These are phyloP conservation scores for Protomyces inouyei DNA, from an alignment of 1,139 yeast species.

Conservation along the genomic window DNA sequence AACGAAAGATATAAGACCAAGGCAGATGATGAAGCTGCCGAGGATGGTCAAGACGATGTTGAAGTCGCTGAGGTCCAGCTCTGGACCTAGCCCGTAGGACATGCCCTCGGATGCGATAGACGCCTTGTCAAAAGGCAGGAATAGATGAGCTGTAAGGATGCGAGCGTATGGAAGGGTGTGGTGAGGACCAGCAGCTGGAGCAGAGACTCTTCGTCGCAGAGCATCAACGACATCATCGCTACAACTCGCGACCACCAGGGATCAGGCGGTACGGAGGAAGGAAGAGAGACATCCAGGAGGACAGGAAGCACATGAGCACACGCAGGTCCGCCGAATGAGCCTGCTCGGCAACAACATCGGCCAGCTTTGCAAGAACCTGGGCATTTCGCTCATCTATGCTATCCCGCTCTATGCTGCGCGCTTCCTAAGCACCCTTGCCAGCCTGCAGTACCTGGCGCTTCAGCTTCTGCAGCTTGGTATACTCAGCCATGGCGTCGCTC, in stretches of 20 bases:
- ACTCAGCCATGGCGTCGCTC: background rate
- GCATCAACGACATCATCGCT: no score
- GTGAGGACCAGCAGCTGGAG: no score
- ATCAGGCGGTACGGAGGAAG: no score
- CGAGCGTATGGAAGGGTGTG: no score
- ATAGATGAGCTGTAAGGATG: no score
- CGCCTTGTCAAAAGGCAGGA: no score
- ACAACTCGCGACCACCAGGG: no score
- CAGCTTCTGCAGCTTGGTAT: background rate
- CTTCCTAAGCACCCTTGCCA: constrained; percentile 11
- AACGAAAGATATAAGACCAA: constrained; percentile 36
- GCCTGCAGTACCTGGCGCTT: constrained; percentile 1
- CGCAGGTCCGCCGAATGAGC: background rate
- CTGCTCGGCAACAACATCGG: constrained; percentile 19
- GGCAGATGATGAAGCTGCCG: constrained; percentile 38
- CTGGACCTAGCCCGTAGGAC: constrained; percentile 7
- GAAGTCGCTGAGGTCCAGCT: constrained; percentile 35
- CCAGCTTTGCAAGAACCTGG: constrained; percentile 24
- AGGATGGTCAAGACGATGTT: constrained; percentile 37
- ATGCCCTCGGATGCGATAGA: background rate
- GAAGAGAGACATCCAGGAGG: no score
- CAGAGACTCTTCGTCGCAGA: no score
- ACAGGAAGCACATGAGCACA: no score
- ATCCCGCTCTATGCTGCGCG: constrained; percentile 21
- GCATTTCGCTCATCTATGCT: constrained; percentile 18